A percentile compares a stretch with the other conserved stretches of the same genome.
Conservation (phyloP, 768 basidiomycete species). For the Mycena belliarum region DNA sequence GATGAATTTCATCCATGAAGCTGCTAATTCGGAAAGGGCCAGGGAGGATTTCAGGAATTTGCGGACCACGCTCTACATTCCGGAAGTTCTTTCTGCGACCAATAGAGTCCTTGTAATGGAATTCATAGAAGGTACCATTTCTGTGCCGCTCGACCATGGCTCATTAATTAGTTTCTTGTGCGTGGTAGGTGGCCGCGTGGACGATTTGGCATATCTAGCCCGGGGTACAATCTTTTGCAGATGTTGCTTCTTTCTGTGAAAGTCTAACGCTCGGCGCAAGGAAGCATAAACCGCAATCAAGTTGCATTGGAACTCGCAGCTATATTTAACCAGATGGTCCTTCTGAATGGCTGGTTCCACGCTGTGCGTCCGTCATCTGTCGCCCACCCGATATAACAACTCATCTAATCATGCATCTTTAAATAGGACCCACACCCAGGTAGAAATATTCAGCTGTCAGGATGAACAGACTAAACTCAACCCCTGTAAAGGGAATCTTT, state of each 20-base stretch:
- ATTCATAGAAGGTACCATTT: conserved; percentile 61
- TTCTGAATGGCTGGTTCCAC: conserved; percentile 90
- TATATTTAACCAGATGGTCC: conserved; percentile 96
- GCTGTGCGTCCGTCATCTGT: conserved; percentile 49
- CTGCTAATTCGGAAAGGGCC: conserved; percentile 77
- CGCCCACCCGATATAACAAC: background rate
- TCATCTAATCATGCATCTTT: conserved; percentile 10
- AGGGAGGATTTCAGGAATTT: conserved; percentile 67
- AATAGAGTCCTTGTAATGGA: conserved; percentile 94
- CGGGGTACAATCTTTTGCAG: too few relatives aligned
- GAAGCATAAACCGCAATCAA: conserved; percentile 89
- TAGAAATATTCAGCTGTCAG: conserved; percentile 27
- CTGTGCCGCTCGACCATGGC: too few relatives aligned
- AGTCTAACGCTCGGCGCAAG: conserved; percentile 28
- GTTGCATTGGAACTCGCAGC: conserved; percentile 87
- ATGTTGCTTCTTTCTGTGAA: too few relatives aligned
- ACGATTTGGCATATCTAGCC: conserved; percentile 83
- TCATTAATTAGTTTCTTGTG: too few relatives aligned
- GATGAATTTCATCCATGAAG: conserved; percentile 94
- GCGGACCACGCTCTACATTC: conserved; percentile 85
- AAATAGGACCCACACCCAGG: conserved; percentile 84
- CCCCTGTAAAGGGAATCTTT: conserved; percentile 67
- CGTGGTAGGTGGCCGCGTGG: conserved; percentile 65
- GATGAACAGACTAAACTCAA: background rate
- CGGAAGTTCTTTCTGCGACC: conserved; percentile 74